Evolutionary conservation across 495 filamentous ascomycete species (phyloP).

Genomic region (Friedmanniomyces simplex): DNA sequence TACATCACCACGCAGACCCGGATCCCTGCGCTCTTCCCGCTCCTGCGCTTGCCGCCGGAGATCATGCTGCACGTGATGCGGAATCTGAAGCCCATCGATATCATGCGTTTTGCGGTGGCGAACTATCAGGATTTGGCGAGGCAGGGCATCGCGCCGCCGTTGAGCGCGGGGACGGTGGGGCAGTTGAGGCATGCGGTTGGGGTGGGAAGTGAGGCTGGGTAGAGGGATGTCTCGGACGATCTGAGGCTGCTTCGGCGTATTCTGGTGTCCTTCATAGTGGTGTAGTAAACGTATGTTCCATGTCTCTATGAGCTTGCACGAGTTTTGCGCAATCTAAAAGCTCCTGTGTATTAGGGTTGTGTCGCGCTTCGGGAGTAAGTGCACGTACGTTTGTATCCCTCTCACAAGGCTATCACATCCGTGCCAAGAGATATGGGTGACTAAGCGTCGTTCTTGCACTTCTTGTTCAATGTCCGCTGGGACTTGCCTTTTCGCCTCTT

Average conservation of each 20-base stretch:
- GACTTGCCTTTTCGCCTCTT: too few relatives aligned
- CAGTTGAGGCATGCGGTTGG: slow-evolving; percentile 4
- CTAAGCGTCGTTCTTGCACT: too few relatives aligned
- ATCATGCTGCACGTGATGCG: slow-evolving; percentile 21
- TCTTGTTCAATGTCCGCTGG: too few relatives aligned
- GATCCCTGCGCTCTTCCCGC: slow-evolving; percentile 12
- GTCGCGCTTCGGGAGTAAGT: too few relatives aligned
- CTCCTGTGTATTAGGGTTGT: too few relatives aligned
- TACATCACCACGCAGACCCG: slow-evolving; percentile 13
- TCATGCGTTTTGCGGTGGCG: slow-evolving; percentile 24
- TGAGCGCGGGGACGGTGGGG: slow-evolving; percentile 9
- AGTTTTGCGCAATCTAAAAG: too few relatives aligned
- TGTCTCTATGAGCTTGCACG: too few relatives aligned
- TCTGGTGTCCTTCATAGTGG: too few relatives aligned
- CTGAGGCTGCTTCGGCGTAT: too few relatives aligned
- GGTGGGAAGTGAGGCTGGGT: not conserved
- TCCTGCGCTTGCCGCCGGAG: slow-evolving; percentile 17
- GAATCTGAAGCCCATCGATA: slow-evolving; percentile 14
- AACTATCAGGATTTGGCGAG: slow-evolving; percentile 22
- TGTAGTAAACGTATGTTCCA: too few relatives aligned
- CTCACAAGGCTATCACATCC: not conserved
- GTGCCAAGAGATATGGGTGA: too few relatives aligned
- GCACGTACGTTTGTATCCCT: not conserved
- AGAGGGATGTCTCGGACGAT: too few relatives aligned
- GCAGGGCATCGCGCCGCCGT: slow-evolving; percentile 21